These are phyloP conservation scores for Solanum ossicruentum DNA, from an alignment of 257 asterid genomes.

Conservation along the genomic window DNA sequence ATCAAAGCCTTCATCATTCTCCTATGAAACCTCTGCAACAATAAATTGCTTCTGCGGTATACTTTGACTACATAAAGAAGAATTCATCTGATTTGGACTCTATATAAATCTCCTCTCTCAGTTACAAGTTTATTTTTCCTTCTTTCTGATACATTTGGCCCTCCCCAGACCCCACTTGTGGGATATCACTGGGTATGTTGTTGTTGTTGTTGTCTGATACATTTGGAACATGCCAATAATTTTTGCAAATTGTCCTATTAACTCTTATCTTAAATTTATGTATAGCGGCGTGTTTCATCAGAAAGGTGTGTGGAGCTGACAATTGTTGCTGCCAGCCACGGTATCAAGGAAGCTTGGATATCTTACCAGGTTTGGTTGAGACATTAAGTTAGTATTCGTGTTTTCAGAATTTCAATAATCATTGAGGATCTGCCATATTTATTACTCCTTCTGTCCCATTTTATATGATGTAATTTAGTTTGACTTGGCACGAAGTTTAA, in stretches of 20 bases:
- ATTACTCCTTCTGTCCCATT: not conserved
- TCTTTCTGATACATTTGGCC: not conserved
- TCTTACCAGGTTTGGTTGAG: constrained; percentile 59
- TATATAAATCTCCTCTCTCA: not conserved
- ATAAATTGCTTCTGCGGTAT: not conserved
- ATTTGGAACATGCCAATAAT: not conserved
- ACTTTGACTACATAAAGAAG: not conserved
- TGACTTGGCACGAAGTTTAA: not conserved
- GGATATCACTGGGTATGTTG: too few species aligned
- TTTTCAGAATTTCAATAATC: not conserved
- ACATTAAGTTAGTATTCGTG: not conserved
- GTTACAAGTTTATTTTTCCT: not conserved
- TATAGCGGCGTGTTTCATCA: constrained; percentile 70
- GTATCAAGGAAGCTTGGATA: constrained; percentile 96
- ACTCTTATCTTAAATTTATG: not conserved
- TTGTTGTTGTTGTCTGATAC: too few species aligned
- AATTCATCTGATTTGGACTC: not conserved
- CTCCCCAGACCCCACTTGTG: too few species aligned
- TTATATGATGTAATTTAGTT: not conserved
- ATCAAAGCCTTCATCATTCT: not conserved
- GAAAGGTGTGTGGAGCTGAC: constrained; percentile 97
- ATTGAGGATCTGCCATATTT: not conserved
- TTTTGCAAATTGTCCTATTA: not conserved
- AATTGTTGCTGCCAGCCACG: constrained; percentile 87
- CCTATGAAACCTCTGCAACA: not conserved